Conservation (phyloP, 208 protist genomes). For the Phytomonas francai region DNA sequence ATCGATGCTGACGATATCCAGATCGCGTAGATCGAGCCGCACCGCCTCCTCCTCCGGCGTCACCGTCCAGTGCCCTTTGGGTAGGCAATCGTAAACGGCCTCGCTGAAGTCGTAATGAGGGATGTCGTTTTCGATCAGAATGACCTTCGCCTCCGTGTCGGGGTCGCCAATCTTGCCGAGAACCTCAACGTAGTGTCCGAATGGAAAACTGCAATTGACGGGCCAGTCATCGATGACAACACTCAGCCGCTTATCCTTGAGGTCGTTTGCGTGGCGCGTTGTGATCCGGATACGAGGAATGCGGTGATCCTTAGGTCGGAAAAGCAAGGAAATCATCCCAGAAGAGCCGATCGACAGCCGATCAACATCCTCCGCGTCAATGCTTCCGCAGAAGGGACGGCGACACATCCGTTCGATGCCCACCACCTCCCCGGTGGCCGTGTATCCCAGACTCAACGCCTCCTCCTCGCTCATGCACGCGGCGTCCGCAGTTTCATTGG, state of each 20-base stretch:
- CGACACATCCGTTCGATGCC: conserved; percentile 60
- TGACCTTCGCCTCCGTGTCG: conserved; percentile 92
- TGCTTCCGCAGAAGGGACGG: conserved; percentile 80
- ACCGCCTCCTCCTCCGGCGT: conserved; percentile 50
- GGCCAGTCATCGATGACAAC: conserved; percentile 95
- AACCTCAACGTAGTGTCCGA: conserved; percentile 90
- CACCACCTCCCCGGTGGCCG: conserved; percentile 60
- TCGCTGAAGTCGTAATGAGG: conserved; percentile 89
- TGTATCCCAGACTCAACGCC: conserved; percentile 52
- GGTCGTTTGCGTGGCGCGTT: conserved; percentile 59
- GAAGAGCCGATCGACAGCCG: conserved; percentile 13
- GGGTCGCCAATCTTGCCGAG: conserved; percentile 91
- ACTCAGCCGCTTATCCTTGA: conserved; percentile 88
- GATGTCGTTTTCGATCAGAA: conserved; percentile 92
- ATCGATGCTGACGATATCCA: conserved; percentile 91
- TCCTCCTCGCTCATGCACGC: conserved; percentile 28
- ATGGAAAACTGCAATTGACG: conserved; percentile 81
- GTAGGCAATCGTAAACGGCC: conserved; percentile 86
- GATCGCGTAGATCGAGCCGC: conserved; percentile 83
- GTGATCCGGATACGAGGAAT: conserved; percentile 87
- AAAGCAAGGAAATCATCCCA: conserved; percentile 73
- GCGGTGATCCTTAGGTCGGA: conserved; percentile 81
- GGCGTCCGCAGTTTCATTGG: conserved; percentile 16
- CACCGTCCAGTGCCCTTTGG: conserved; percentile 82
- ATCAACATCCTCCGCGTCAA: conserved; percentile 67